These are phyloP conservation scores for Geotrichum klebahnii DNA, from an alignment of 1,139 yeast genomes.

Conservation along the genomic window DNA sequence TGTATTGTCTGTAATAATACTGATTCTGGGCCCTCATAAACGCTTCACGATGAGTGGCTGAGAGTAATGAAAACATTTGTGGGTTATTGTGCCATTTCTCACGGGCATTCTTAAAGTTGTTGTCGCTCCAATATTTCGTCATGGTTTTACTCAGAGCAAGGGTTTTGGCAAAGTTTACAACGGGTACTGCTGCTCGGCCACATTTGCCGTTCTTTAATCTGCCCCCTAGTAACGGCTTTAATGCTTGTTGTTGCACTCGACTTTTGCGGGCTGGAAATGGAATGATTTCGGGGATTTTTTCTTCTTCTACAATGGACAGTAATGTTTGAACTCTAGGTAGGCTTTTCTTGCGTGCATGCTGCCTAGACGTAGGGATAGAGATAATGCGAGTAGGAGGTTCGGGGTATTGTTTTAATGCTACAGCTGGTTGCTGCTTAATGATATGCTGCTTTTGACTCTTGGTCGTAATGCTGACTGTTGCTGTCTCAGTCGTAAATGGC, in stretches of 20 bases:
- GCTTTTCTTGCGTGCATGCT: too few species aligned
- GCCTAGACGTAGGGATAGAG: too few species aligned
- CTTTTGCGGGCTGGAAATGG: slow-evolving; percentile 8
- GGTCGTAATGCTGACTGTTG: too few species aligned
- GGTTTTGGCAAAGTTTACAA: background rate
- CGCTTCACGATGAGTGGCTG: background rate
- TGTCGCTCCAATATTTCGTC: background rate
- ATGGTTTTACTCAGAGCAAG: slow-evolving; percentile 1
- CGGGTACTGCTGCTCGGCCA: background rate
- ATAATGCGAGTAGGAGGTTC: too few species aligned
- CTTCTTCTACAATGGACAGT: background rate
- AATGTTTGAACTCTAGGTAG: too few species aligned
- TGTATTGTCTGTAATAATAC: background rate
- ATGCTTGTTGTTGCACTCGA: background rate
- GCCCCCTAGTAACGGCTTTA: background rate
- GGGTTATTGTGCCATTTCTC: background rate
- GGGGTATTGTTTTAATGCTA: too few species aligned
- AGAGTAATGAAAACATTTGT: background rate
- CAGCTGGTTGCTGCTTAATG: too few species aligned
- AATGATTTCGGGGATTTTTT: slow-evolving; percentile 3
- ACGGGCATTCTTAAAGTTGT: background rate
- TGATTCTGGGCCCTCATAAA: background rate
- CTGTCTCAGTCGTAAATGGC: too few species aligned
- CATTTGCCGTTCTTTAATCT: background rate
- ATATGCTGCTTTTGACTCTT: too few species aligned